Base-by-base conservation (phyloP, 495 filamentous ascomycete genomes). In the Clohesyomyces aquaticus region DNA sequence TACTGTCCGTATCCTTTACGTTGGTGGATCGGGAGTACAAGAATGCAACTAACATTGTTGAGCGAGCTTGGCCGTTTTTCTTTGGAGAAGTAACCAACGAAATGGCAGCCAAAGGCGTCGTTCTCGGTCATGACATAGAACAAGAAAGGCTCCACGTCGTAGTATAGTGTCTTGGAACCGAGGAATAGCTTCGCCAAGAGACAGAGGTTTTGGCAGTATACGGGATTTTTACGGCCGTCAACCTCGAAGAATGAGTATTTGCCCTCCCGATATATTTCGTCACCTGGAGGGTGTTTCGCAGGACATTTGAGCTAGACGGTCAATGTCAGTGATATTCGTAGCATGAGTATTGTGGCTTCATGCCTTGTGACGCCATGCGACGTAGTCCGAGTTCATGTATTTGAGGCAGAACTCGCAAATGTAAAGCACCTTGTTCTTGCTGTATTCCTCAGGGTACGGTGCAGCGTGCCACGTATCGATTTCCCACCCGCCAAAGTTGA, bases 381-480 rank as follows among this genome's bases (percentile, higher is more conserved):
- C 93, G 66, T 93, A 97, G 71, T 97, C 93, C 11, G 93, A 96
- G 73, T 93, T 96, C 93, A 98, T 96, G 78, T 98, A 98, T 74
- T 98, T 98, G 48, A 98, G 80, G 73, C 94, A 98, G 75, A 97
- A 98, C 73, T 98, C 95, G 79, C 94, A 98, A 66, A 98, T 97
- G 76, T 96, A 97, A 16, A 98, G 86, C 19, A 96, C 88, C 32
- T 87, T 87, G 71, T 98, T 97, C 67, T 91, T 87, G 70, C 91
- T 97, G 78, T 98, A 98, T 75, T 98, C 94, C 74, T 97, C 94
- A 0, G 94, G 94, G 71, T 98, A 98, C 19, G 94, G 94, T 25
- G 94, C 93, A n/a, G 95, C 92, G 76, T 98, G 97, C 94, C 94
- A 98, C 22, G 93, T 98, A 75, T 98, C 95, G 69, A 98, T 98